These are phyloP conservation scores for Brettanomyces bruxellensis DNA, from an alignment of 805 yeast genomes.

Conservation along the genomic window DNA sequence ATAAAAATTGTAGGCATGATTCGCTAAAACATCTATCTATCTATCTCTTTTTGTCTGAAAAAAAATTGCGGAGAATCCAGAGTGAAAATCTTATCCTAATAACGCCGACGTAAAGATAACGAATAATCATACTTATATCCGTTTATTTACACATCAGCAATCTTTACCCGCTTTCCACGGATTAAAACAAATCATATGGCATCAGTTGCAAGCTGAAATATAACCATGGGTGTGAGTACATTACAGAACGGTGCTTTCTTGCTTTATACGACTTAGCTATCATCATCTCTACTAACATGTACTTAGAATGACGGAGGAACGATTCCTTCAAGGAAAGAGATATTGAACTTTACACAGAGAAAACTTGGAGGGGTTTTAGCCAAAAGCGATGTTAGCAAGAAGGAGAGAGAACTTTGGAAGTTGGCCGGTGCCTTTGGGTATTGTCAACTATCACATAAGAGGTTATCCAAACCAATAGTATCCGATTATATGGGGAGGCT, in stretches of 20 bases:
- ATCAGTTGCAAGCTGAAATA: no score
- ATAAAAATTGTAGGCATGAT: no score
- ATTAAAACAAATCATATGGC: no score
- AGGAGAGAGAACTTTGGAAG: constrained; percentile 14
- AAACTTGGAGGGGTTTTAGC: constrained; percentile 7
- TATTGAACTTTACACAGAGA: constrained; percentile 20
- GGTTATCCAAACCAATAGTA: constrained; percentile 44
- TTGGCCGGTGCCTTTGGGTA: constrained; percentile 30
- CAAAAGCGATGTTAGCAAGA: constrained; percentile 6
- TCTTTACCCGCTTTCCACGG: no score
- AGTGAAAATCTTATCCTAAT: no score
- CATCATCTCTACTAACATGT: background rate
- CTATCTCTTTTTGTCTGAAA: no score
- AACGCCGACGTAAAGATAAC: no score
- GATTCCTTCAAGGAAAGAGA: constrained; percentile 49
- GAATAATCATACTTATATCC: no score
- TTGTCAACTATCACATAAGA: constrained; percentile 38
- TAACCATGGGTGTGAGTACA: constrained; percentile 1
- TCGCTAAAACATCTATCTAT: no score
- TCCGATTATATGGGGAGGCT: constrained; percentile 62
- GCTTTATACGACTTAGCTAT: background rate
- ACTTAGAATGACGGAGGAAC: constrained; percentile 61
- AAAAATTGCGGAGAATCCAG: no score
- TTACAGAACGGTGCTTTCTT: background rate
- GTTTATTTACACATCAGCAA: no score